Base-by-base conservation (phyloP, 148 eudicot species). In the Amaranthus cruentus region DNA sequence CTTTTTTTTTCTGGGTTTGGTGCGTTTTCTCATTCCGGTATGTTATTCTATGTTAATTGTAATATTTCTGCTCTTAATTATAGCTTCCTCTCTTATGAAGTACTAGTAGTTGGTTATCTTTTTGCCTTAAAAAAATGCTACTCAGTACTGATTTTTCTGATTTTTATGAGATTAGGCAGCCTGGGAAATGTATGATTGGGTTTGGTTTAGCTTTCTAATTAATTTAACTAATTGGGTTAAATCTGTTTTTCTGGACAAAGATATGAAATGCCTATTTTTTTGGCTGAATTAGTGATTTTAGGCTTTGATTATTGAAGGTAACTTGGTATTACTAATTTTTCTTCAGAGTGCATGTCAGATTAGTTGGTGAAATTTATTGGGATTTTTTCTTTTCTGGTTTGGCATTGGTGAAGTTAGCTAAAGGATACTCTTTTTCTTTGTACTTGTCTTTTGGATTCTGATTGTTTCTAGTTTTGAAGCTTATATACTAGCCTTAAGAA, bases 1-100 rank as follows among this genome's bases (percentile, higher is more conserved):
- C 73, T n/a, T 66, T 38, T 75, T 81, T 28, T 67, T 81, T 76
- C 76, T 81, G 80, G 74, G 71, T 15, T 76, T 68, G 4, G 69
- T 67, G 51, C 55, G 60, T 68, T 70, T 73, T 47, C 66, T 48
- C 67, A 63, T 73, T 77, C 68, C 49, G 80, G 83, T 81, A 81
- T 68, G 54, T 28, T 72, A 72, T 62, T 80, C 76, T 75, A 66
- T 72, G 79, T 43, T 75, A 6, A 28, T 13, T 62, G 47, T 66
- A 56, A 28, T 74, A 1, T 47, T 28, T 28, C 0, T 56, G 47
- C 14, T 64, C 44, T 48, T 52, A 6, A 14, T n/a, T 47, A 46
- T 49, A 55, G 49, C 47, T 75, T 70, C 8, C 7, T 14, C 51
- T 51, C 59, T 47, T 55, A 9, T 38, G 38, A 28, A 28, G 38